Evolutionary conservation across 1,139 yeast species (phyloP).

Genomic region (Sugiyamaella xylanicola): DNA sequence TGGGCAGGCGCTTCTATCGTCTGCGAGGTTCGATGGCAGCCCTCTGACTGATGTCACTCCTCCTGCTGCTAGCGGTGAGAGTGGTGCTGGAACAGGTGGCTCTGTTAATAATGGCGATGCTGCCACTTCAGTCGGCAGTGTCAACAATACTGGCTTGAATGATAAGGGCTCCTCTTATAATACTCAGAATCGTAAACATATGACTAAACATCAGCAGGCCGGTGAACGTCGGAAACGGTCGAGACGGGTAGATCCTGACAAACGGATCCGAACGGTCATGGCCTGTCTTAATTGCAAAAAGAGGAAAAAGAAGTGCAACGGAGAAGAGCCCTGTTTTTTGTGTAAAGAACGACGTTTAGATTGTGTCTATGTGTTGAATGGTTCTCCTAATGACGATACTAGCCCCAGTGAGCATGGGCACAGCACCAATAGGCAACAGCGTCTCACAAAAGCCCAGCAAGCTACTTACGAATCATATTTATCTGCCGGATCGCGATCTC

Average conservation of each 20-base stretch:
- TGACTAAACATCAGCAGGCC: neutral
- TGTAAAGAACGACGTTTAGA: slow-evolving; percentile 27
- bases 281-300: slow-evolving; percentile 50
- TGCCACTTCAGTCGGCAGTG: too few species aligned
- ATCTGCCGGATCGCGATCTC: neutral
- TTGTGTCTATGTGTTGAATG: slow-evolving; percentile 14
- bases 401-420: neutral
- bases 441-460: neutral
- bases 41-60: neutral
- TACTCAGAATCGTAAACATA: neutral
- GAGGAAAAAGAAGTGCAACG: slow-evolving; percentile 43
- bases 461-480: neutral
- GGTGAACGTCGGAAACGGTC: slow-evolving; percentile 22
- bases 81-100: too few species aligned
- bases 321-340: slow-evolving; percentile 33
- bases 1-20: slow-evolving; percentile 5
- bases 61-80: neutral
- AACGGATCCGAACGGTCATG: slow-evolving; percentile 42
- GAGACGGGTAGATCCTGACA: slow-evolving; percentile 36
- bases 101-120: too few species aligned
- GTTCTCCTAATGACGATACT: neutral
- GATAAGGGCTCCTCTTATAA: neutral
- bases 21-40: neutral
- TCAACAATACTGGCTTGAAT: neutral
- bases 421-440: neutral